A percentile compares a stretch with the other conserved stretches of the same genome.
Conservation (phyloP, 805 yeast species). For the Teunomyces atbi region DNA sequence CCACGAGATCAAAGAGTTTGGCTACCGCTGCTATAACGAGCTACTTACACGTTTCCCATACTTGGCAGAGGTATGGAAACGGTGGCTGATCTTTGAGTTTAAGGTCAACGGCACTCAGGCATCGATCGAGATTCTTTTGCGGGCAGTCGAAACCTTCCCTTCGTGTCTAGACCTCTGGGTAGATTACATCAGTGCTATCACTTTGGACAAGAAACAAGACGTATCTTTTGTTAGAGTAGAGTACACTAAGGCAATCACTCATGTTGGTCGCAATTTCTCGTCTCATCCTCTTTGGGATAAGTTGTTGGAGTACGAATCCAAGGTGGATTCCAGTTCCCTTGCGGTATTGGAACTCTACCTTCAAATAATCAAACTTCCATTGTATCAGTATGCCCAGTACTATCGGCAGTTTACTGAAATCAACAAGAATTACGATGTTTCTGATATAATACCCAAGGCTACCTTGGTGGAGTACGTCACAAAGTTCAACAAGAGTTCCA, state of each 20-base stretch:
- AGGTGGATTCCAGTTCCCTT: constrained; percentile 24
- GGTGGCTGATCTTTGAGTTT: constrained; percentile 53
- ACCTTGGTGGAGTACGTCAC: constrained; percentile 18
- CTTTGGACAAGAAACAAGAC: constrained; percentile 26
- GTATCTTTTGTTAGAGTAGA: constrained; percentile 30
- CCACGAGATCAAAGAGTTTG: constrained; percentile 17
- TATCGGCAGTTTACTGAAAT: constrained; percentile 49
- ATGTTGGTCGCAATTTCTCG: constrained; percentile 69
- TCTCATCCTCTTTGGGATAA: constrained; percentile 84
- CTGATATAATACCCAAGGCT: constrained; percentile 21
- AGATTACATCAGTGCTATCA: constrained; percentile 57
- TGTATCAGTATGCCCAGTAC: constrained; percentile 84
- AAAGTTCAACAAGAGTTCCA: constrained; percentile 20
- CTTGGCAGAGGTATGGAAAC: constrained; percentile 62
- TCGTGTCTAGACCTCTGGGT: constrained; percentile 65
- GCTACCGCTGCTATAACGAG: constrained; percentile 19
- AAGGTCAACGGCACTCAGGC: constrained; percentile 54
- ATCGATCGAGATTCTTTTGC: constrained; percentile 45
- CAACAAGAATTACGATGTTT: constrained; percentile 30
- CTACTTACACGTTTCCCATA: constrained; percentile 58
- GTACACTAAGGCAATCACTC: constrained; percentile 48
- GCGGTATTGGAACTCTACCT: constrained; percentile 43
- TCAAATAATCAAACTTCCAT: constrained; percentile 56
- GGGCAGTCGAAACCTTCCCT: constrained; percentile 51
- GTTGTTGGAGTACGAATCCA: constrained; percentile 60